Conservation (phyloP, 2,329 filamentous ascomycete species). For the Venturia pyrina region DNA sequence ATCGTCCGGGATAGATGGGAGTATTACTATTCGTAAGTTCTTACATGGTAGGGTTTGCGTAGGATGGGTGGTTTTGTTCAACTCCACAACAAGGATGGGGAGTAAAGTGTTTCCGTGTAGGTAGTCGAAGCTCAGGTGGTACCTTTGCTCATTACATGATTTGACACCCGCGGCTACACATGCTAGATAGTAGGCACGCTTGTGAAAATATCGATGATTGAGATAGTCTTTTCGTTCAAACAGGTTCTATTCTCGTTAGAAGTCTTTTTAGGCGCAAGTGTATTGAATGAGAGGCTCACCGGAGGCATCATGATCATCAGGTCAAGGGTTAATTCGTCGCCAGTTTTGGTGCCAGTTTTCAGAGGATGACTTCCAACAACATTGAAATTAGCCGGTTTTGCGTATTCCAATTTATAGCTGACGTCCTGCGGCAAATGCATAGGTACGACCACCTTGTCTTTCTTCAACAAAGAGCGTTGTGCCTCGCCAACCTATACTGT, state of each 20-base stretch:
- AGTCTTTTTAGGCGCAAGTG: background rate
- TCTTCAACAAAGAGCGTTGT: constrained; percentile 54
- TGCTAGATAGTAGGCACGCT: constrained; percentile 82
- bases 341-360: constrained; percentile 60
- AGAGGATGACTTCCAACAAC: constrained; percentile 81
- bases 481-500: constrained; percentile 55
- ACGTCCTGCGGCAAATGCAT: constrained; percentile 67
- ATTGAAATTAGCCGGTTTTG: constrained; percentile 67
- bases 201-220: constrained; percentile 89
- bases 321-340: constrained; percentile 55
- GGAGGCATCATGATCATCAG: constrained; percentile 79
- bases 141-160: constrained; percentile 41
- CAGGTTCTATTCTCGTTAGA: constrained; percentile 34
- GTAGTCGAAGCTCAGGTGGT: constrained; percentile 53
- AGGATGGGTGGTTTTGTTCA: constrained; percentile 17
- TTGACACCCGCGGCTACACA: constrained; percentile 65
- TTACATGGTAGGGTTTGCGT: constrained; percentile 28
- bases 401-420: constrained; percentile 73
- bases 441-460: constrained; percentile 61
- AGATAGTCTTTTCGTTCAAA: constrained; percentile 94
- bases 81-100: constrained; percentile 49
- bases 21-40: constrained; percentile 58
- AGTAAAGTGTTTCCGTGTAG: constrained; percentile 67
- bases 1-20: constrained; percentile 60
- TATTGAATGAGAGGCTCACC: constrained; percentile 15